Evolutionary conservation across 441 rosid genomes (phyloP).

Genomic region (Isatis lusitanica): DNA sequence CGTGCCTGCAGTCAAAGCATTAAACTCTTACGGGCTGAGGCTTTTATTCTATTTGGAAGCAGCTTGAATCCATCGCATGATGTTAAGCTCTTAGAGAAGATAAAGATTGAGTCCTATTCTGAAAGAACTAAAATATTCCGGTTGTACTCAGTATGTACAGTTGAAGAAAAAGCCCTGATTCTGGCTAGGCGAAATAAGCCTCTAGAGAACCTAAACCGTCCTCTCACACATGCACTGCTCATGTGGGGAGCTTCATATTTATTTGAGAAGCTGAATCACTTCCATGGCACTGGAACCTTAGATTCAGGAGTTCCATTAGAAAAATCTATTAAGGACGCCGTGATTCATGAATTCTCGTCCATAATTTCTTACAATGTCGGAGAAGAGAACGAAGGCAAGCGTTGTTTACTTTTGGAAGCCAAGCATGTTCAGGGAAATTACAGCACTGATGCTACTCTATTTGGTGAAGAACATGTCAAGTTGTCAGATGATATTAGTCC

Average conservation of each 20-base stretch:
- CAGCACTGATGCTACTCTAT: constrained; percentile 46
- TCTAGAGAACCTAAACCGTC: constrained; percentile 48
- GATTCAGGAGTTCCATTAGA: constrained; percentile 37
- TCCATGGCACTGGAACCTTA: constrained; percentile 44
- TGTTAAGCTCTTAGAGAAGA: constrained; percentile 66
- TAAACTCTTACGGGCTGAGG: constrained; percentile 73
- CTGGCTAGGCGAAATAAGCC: constrained; percentile 62
- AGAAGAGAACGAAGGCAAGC: constrained; percentile 38
- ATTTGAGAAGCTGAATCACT: constrained; percentile 62
- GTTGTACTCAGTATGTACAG: constrained; percentile 65
- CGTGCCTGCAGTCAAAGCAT: constrained; percentile 78
- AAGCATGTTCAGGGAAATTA: constrained; percentile 58
- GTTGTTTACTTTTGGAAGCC: constrained; percentile 53
- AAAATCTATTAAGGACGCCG: constrained; percentile 41
- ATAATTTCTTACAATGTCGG: constrained; percentile 49
- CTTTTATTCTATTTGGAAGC: constrained; percentile 74
- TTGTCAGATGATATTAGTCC: constrained; percentile 53
- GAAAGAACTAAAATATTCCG: constrained; percentile 75
- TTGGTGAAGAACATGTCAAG: constrained; percentile 62
- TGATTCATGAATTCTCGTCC: constrained; percentile 55
- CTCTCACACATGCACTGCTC: constrained; percentile 58
- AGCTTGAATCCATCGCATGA: constrained; percentile 82
- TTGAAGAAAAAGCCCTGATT: constrained; percentile 78
- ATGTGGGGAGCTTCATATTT: constrained; percentile 85
- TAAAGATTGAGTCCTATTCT: constrained; percentile 59